Evolutionary conservation across 345 rosid genomes (phyloP), one percentile per base, ranked within the genome.

Genomic region (Camelina neglecta): DNA sequence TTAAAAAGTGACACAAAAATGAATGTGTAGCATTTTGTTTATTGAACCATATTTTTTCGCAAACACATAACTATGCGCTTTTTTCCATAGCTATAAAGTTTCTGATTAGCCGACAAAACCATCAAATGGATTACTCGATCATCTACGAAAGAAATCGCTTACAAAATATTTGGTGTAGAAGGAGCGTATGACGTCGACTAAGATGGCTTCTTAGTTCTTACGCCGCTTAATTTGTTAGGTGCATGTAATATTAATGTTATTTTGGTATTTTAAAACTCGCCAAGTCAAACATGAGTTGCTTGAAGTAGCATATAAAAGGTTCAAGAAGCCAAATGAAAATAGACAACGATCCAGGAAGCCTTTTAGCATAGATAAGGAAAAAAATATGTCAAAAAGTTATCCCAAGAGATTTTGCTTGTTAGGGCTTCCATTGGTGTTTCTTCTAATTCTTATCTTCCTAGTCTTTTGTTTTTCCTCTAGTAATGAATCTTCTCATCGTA

Each of bases 401-500:
- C 54, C 31, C 15, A 68, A 54, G 35, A 31, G 55, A 31, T 36
- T 16, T 1, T 39, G 63, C 41, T 72, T 69, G 44, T 58, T 81
- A 51, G 60, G 65, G 55, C 15, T 63, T 71, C 72, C 79, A 29
- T 60, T 63, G 5, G 26, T 72, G 20, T 33, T 79, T 53, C 67
- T 81, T 59, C 54, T 81, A 36, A 60, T 81, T 53, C 45, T 81
- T 38, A 56, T 74, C 60, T 77, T 65, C 41, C 65, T 78, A 44
- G 11, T 35, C 13, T 47, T 66, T 61, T 18, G 9, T 54, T 79
- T 62, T 73, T 49, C 59, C 39, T 36, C 35, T 23, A 45, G 3
- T 11, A 35, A 47, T 70, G 74, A 41, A 50, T 42, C 62, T 65
- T 67, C 62, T 69, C 71, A 61, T 18, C 18, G 55, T 45, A 41